phyloP scores from a whole-genome alignment of 768 basidiomycete genomes.

The Leccinum longicurvipes region DNA sequence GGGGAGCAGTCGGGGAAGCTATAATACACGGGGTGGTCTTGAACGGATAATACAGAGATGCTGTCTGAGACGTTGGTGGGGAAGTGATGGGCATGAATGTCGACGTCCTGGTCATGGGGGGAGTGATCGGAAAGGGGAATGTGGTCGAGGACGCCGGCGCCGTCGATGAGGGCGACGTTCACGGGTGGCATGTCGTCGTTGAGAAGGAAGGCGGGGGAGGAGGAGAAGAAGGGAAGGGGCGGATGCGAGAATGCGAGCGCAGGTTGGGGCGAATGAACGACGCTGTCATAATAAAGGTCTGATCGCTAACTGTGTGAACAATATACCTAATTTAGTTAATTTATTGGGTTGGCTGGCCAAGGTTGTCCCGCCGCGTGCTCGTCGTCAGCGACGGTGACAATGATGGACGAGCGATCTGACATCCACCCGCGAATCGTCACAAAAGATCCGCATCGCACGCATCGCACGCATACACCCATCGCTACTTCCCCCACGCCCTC shows the following conservation, averaged over 20 bases:
- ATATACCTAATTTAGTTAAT: conserved; percentile 17
- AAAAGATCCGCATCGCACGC: conserved; percentile 20
- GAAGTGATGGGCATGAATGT: conserved; percentile 29
- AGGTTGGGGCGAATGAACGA: conserved; percentile 13
- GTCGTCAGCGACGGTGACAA: conserved; percentile 24
- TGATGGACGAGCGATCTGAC: conserved; percentile 29
- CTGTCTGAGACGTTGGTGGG: conserved; percentile 12
- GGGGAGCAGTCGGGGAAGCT: conserved; percentile 26
- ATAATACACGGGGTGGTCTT: conserved; percentile 32
- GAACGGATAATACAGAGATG: conserved; percentile 34
- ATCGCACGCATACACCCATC: conserved; percentile 4
- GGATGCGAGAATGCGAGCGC: conserved; percentile 18
- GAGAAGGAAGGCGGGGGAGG: neutral
- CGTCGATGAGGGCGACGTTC: conserved; percentile 18
- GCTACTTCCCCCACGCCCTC: conserved; percentile 28
- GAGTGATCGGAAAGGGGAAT: conserved; percentile 21
- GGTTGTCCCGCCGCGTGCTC: conserved; percentile 20
- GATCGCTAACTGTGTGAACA: conserved; percentile 30
- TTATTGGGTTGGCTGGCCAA: too few relatives aligned
- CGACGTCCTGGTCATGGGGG: conserved; percentile 30
- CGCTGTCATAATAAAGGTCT: conserved; percentile 29
- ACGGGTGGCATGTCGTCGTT: conserved; percentile 21
- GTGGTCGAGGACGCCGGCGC: conserved; percentile 19
- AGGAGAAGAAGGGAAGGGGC: conserved; percentile 4
- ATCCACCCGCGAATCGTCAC: conserved; percentile 12